phyloP scores from a whole-genome alignment of 208 protist genomes.

The Crithidia acanthocephali region DNA sequence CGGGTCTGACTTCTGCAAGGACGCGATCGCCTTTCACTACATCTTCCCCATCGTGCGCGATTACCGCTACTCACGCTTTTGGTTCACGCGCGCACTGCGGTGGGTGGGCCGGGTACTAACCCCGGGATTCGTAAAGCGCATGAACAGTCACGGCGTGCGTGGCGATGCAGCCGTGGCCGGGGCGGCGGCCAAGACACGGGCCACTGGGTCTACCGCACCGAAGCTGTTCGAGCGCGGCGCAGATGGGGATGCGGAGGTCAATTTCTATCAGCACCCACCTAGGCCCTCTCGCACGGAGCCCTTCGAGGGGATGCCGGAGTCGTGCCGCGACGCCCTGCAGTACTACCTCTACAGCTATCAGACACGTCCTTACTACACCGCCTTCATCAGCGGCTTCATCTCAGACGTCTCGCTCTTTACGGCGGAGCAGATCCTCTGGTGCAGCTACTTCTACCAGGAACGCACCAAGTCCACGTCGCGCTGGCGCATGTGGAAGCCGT shows the following conservation, averaged over 20 bases:
- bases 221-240: slow-evolving; percentile 10
- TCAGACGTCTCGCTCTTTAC: slow-evolving; percentile 43
- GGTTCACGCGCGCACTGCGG: slow-evolving; percentile 48
- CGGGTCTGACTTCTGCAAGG: slow-evolving; percentile 35
- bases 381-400: slow-evolving; percentile 51
- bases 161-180: background rate
- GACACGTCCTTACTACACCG: slow-evolving; percentile 38
- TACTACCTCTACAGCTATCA: slow-evolving; percentile 60
- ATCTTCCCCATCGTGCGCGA: slow-evolving; percentile 58
- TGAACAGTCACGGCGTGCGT: slow-evolving; percentile 8
- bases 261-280: slow-evolving; percentile 19
- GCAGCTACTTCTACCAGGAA: slow-evolving; percentile 28
- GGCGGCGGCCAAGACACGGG: background rate
- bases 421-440: slow-evolving; percentile 52
- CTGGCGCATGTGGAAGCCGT: slow-evolving; percentile 68
- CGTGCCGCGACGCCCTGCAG: slow-evolving; percentile 41
- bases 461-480: slow-evolving; percentile 43
- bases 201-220: background rate
- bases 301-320: slow-evolving; percentile 38
- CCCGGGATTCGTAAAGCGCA: slow-evolving; percentile 37
- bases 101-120: slow-evolving; percentile 28
- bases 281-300: slow-evolving; percentile 23
- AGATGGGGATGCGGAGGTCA: slow-evolving; percentile 7
- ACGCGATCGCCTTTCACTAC: slow-evolving; percentile 62
- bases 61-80: slow-evolving; percentile 60